phyloP scores from a whole-genome alignment of 495 filamentous ascomycete species.

The Aspergillus taichungensis region DNA sequence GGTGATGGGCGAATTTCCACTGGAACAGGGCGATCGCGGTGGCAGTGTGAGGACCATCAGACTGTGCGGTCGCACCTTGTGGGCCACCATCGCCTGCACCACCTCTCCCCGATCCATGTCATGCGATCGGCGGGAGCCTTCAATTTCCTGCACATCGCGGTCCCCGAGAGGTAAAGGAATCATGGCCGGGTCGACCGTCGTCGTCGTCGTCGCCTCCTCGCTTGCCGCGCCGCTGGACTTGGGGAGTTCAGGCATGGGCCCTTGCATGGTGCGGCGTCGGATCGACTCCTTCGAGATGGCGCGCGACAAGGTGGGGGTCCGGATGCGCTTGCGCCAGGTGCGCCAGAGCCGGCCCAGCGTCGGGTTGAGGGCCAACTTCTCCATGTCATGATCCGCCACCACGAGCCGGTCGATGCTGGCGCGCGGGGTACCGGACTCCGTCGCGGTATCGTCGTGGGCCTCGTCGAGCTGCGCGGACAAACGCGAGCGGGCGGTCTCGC shows the following conservation, averaged over 20 bases:
- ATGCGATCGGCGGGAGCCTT: conserved; percentile 52
- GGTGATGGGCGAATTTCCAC: conserved; percentile 22
- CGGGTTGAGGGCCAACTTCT: conserved; percentile 81
- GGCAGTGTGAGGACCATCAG: conserved; percentile 43
- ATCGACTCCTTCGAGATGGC: conserved; percentile 38
- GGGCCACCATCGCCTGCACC: conserved; percentile 38
- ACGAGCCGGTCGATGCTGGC: conserved; percentile 52
- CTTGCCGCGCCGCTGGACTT: conserved; percentile 3
- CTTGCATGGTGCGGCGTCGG: conserved; percentile 22
- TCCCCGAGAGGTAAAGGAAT: conserved; percentile 59
- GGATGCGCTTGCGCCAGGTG: conserved; percentile 81
- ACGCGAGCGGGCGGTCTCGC: conserved; percentile 75
- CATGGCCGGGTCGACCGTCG: conserved; percentile 37
- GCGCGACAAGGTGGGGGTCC: conserved; percentile 29
- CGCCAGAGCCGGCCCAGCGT: conserved; percentile 88
- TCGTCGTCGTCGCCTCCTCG: conserved; percentile 8
- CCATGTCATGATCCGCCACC: conserved; percentile 87
- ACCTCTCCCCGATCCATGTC: conserved; percentile 48
- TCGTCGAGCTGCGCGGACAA: conserved; percentile 33
- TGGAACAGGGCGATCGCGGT: conserved; percentile 27
- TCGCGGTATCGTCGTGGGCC: conserved; percentile 8
- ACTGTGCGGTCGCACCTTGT: conserved; percentile 55
- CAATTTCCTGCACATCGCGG: conserved; percentile 66
- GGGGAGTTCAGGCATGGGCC: conserved; percentile 13
- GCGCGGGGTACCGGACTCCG: conserved; percentile 15